Conservation (phyloP, 768 basidiomycete species). For the Lenzites betulinus region DNA sequence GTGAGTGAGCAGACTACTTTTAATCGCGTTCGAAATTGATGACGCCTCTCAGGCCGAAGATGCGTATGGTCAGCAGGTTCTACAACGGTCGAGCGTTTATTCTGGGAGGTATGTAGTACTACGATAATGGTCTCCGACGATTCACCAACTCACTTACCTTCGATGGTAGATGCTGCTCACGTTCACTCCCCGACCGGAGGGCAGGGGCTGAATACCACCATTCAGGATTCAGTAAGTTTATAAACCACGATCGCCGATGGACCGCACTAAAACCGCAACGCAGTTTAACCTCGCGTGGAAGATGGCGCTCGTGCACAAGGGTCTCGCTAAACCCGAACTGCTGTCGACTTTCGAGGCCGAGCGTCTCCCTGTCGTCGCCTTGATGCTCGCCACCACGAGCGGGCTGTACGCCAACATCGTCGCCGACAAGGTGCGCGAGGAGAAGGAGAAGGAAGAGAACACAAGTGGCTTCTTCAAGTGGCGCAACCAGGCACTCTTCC, state of each 20-base stretch:
- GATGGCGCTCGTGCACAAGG: slow-evolving; percentile 32
- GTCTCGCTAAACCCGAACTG: slow-evolving; percentile 27
- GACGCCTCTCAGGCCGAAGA: slow-evolving; percentile 41
- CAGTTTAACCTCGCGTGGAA: slow-evolving; percentile 37
- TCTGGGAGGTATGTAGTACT: slow-evolving; percentile 28
- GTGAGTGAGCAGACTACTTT: slow-evolving; percentile 27
- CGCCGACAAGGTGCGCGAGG: not conserved
- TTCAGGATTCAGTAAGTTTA: slow-evolving; percentile 31
- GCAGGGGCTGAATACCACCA: slow-evolving; percentile 36
- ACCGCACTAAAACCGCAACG: not conserved
- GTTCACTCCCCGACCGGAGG: slow-evolving; percentile 48
- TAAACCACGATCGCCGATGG: not conserved
- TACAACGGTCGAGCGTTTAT: slow-evolving; percentile 44
- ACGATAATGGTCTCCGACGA: too few species aligned
- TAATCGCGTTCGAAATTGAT: not conserved
- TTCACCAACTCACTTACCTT: too few species aligned
- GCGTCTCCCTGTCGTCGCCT: slow-evolving; percentile 32
- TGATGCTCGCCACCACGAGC: slow-evolving; percentile 31
- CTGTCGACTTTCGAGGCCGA: slow-evolving; percentile 33
- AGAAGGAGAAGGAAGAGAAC: not conserved
- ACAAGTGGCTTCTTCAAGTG: slow-evolving; percentile 26
- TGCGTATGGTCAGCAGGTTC: slow-evolving; percentile 49
- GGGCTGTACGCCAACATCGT: slow-evolving; percentile 12
- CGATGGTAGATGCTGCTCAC: slow-evolving; percentile 53
- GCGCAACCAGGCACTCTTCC: slow-evolving; percentile 31